Evolutionary conservation across 2,329 filamentous ascomycete species (phyloP).

Genomic region (Cercospora nicotianae): DNA sequence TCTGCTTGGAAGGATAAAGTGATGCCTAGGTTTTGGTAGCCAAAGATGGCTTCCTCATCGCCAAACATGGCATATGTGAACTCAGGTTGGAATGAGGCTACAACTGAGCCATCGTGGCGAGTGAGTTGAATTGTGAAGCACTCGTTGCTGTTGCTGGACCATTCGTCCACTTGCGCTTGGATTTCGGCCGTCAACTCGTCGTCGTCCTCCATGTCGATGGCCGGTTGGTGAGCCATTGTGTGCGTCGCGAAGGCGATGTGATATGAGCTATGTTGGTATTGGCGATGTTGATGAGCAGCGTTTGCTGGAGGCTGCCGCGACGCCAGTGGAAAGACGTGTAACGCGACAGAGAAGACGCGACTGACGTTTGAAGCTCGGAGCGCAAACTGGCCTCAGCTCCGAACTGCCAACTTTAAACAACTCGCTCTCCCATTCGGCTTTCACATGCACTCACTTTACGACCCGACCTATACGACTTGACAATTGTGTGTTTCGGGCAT

Average conservation of each 20-base stretch:
- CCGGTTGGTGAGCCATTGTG: not conserved
- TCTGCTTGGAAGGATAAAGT: slow-evolving; percentile 67
- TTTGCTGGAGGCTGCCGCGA: not conserved
- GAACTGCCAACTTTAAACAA: not conserved
- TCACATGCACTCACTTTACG: not conserved
- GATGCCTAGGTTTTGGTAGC: slow-evolving; percentile 79
- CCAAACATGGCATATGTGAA: slow-evolving; percentile 93
- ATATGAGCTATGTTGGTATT: not conserved
- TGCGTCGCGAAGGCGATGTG: not conserved
- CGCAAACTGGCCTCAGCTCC: not conserved
- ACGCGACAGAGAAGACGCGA: slow-evolving; percentile 1
- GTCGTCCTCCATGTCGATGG: slow-evolving; percentile 21
- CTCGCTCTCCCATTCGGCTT: not conserved
- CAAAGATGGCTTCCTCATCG: slow-evolving; percentile 88
- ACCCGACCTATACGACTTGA: not conserved
- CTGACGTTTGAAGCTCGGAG: not conserved
- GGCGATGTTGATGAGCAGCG: slow-evolving; percentile 2
- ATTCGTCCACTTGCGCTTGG: slow-evolving; percentile 35
- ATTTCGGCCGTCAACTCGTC: slow-evolving; percentile 32
- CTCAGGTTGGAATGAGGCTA: slow-evolving; percentile 67
- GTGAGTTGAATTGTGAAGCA: slow-evolving; percentile 63
- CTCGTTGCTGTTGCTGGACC: slow-evolving; percentile 63
- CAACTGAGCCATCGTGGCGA: slow-evolving; percentile 49
- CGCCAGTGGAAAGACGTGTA: not conserved
- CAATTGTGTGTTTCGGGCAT: not conserved